These are phyloP conservation scores for Psilocybe azurescens DNA, from an alignment of 768 basidiomycete genomes.

Conservation along the genomic window DNA sequence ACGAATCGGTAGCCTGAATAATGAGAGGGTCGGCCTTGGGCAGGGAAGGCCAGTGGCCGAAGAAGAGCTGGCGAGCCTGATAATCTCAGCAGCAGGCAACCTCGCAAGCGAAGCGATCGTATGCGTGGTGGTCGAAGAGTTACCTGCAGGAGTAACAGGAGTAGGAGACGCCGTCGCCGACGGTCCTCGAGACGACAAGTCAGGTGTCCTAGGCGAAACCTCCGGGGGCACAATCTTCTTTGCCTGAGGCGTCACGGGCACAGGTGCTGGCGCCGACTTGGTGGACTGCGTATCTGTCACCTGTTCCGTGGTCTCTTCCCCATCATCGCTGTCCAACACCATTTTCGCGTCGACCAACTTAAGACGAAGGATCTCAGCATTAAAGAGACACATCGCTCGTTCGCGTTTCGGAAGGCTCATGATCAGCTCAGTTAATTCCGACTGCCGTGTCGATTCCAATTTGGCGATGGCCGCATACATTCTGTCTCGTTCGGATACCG, in stretches of 20 bases:
- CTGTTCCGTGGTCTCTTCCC: constrained; percentile 44
- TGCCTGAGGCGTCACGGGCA: constrained; percentile 68
- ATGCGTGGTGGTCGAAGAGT: constrained; percentile 33
- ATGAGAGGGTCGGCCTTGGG: constrained; percentile 75
- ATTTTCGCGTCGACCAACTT: constrained; percentile 85
- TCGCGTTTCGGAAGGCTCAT: constrained; percentile 91
- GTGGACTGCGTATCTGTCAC: constrained; percentile 27
- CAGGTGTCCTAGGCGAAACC: constrained; percentile 76
- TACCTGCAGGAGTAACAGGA: constrained; percentile 21
- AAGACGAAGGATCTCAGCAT: constrained; percentile 73
- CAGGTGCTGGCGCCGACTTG: constrained; percentile 34
- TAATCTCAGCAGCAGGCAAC: constrained; percentile 77
- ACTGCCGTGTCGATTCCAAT: constrained; percentile 63
- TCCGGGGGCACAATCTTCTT: constrained; percentile 53
- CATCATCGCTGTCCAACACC: constrained; percentile 78
- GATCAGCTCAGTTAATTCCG: constrained; percentile 76
- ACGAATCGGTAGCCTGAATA: constrained; percentile 72
- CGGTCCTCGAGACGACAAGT: constrained; percentile 74
- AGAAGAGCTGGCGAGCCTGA: constrained; percentile 63
- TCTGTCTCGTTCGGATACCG: constrained; percentile 74
- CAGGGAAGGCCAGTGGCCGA: constrained; percentile 59
- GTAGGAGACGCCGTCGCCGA: constrained; percentile 75
- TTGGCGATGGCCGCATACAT: constrained; percentile 69
- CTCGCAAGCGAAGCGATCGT: constrained; percentile 75
- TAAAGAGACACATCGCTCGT: constrained; percentile 91